Evolutionary conservation across 164 flowering plant genomes (phyloP).

Genomic region (Warburgia ugandensis): DNA sequence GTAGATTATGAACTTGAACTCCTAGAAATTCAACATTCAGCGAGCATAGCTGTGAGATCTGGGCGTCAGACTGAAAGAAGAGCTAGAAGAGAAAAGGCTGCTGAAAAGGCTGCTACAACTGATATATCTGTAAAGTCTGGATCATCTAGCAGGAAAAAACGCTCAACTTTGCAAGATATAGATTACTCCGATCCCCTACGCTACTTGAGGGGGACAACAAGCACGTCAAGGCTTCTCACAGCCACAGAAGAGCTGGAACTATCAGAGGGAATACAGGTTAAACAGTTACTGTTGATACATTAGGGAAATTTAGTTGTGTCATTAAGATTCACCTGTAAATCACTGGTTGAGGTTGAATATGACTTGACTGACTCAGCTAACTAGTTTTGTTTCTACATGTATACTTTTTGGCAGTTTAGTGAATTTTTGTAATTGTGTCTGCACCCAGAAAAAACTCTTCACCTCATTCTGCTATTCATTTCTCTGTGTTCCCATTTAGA

Average conservation of each 20-base stretch:
- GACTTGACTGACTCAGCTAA: too few species aligned
- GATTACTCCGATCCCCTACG: constrained; percentile 74
- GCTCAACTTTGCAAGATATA: constrained; percentile 43
- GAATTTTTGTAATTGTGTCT: too few species aligned
- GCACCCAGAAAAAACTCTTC: too few species aligned
- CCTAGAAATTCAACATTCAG: constrained; percentile 37
- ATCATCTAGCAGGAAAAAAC: constrained; percentile 51
- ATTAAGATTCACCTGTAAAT: background rate
- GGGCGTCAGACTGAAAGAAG: constrained; percentile 64
- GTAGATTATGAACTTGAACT: constrained; percentile 44
- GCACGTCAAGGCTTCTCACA: constrained; percentile 64
- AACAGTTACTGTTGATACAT: background rate
- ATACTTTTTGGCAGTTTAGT: too few species aligned
- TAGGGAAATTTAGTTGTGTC: background rate
- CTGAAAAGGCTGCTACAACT: constrained; percentile 52
- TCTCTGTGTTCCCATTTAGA: too few species aligned
- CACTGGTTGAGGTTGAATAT: background rate
- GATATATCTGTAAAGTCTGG: constrained; percentile 43
- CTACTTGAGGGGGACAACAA: constrained; percentile 59
- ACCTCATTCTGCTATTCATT: too few species aligned
- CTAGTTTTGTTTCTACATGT: too few species aligned
- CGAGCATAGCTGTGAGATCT: constrained; percentile 58
- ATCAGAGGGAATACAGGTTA: constrained; percentile 88
- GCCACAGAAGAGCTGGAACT: constrained; percentile 59
- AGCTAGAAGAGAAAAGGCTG: constrained; percentile 67